A percentile compares a stretch with the other conserved stretches of the same genome.
Conservation (phyloP, 75 land plant genomes). For the Azolla pinnata region DNA sequence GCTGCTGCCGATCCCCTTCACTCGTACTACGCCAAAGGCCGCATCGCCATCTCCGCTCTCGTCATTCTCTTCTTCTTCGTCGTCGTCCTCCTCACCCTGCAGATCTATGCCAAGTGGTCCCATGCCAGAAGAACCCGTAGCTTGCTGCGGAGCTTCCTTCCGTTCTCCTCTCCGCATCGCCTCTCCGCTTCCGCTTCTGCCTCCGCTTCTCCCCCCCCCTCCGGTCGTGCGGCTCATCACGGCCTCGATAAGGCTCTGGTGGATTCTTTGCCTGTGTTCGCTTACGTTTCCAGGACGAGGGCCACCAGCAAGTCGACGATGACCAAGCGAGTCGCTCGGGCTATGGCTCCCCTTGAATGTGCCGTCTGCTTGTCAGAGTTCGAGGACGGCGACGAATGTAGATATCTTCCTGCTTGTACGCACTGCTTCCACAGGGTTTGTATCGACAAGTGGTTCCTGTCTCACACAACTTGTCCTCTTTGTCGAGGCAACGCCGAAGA, state of each 20-base stretch:
- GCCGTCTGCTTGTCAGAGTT: constrained; percentile 43
- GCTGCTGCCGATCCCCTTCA: no score
- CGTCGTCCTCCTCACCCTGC: neutral
- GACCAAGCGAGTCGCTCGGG: neutral
- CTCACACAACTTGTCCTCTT: constrained; percentile 45
- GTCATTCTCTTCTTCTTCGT: neutral
- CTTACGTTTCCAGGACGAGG: no score
- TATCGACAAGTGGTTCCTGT: constrained; percentile 48
- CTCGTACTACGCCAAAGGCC: no score
- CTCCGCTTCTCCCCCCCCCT: neutral
- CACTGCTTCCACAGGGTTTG: constrained; percentile 46
- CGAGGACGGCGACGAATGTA: constrained; percentile 30
- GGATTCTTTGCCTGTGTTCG: neutral
- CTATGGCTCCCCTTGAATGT: constrained; percentile 22
- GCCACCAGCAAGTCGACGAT: no score
- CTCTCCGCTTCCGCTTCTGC: neutral
- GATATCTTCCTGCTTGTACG: constrained; percentile 30
- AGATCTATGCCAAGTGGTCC: neutral
- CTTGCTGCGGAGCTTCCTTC: neutral
- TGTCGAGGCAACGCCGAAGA: constrained; percentile 19
- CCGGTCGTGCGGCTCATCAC: no score
- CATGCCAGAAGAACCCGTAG: neutral
- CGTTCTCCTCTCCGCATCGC: neutral
- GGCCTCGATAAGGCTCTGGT: neutral
- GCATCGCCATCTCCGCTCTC: no score